Conservation (phyloP, 257 asterid species). For the Plantago ovata region DNA sequence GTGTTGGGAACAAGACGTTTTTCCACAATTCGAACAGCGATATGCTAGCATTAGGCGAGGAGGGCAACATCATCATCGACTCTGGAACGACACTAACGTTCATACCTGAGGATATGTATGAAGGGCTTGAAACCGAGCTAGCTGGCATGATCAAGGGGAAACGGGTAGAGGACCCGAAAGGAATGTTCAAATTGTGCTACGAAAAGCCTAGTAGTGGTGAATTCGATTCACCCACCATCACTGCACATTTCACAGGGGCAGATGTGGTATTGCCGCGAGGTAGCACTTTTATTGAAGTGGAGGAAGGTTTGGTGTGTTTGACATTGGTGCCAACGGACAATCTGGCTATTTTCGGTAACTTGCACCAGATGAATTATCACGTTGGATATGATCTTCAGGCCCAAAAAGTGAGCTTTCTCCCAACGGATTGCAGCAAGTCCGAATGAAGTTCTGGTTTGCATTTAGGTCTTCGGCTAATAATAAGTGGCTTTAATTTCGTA, state of each 20-base stretch:
- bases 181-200: conserved; percentile 33
- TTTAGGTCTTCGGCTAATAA: background rate
- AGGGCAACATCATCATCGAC: conserved; percentile 54
- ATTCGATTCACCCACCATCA: conserved; percentile 22
- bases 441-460: conserved; percentile 3
- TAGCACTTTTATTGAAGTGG: conserved; percentile 36
- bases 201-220: background rate
- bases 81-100: conserved; percentile 56
- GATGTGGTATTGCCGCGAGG: conserved; percentile 33
- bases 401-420: conserved; percentile 27
- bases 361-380: conserved; percentile 37
- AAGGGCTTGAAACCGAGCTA: conserved; percentile 19
- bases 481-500: background rate
- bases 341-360: conserved; percentile 41
- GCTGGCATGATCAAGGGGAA: conserved; percentile 10
- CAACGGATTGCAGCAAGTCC: conserved; percentile 38
- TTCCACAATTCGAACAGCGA: background rate
- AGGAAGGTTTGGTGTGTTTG: conserved; percentile 34
- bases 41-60: background rate
- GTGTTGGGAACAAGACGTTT: conserved; percentile 25
- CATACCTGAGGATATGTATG: conserved; percentile 29
- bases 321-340: conserved; percentile 22
- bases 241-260: conserved; percentile 41
- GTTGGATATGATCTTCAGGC: conserved; percentile 55
- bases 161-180: conserved; percentile 11